Conservation (phyloP, 345 rosid genomes). For the Angophora floribunda region DNA sequence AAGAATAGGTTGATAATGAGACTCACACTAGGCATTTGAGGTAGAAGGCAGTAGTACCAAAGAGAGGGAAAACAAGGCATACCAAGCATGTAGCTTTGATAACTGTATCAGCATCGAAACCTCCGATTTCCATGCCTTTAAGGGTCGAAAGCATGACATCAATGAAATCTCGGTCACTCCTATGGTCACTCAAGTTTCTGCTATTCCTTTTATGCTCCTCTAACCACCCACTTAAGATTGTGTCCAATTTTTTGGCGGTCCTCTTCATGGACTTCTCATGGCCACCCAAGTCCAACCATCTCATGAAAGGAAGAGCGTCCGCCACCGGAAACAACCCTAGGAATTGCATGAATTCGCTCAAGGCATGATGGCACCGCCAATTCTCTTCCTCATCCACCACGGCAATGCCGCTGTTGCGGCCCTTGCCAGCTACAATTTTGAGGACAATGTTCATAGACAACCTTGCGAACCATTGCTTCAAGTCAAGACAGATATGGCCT, state of each 20-base stretch:
- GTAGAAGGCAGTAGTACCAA: neutral
- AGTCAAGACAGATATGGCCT: too few relatives aligned
- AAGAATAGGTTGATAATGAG: too few relatives aligned
- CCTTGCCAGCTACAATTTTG: too few relatives aligned
- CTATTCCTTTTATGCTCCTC: slow-evolving; percentile 4
- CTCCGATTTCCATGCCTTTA: neutral
- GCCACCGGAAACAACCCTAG: neutral
- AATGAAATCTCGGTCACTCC: slow-evolving; percentile 2
- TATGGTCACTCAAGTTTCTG: neutral
- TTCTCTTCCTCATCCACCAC: too few relatives aligned
- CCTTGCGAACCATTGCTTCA: too few relatives aligned
- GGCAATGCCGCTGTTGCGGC: too few relatives aligned
- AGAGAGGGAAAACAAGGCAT: neutral
- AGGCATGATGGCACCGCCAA: neutral
- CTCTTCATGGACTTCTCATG: slow-evolving; percentile 11
- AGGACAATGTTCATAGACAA: too few relatives aligned
- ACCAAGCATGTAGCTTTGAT: neutral
- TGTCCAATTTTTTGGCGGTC: neutral
- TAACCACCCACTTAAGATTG: neutral
- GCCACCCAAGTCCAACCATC: slow-evolving; percentile 15
- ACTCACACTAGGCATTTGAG: too few relatives aligned
- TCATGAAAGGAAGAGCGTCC: slow-evolving; percentile 12
- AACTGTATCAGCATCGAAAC: neutral
- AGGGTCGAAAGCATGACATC: slow-evolving; percentile 1
- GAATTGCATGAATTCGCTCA: neutral